phyloP scores from a whole-genome alignment of 495 filamentous ascomycete species.

The Penicillium desertorum region DNA sequence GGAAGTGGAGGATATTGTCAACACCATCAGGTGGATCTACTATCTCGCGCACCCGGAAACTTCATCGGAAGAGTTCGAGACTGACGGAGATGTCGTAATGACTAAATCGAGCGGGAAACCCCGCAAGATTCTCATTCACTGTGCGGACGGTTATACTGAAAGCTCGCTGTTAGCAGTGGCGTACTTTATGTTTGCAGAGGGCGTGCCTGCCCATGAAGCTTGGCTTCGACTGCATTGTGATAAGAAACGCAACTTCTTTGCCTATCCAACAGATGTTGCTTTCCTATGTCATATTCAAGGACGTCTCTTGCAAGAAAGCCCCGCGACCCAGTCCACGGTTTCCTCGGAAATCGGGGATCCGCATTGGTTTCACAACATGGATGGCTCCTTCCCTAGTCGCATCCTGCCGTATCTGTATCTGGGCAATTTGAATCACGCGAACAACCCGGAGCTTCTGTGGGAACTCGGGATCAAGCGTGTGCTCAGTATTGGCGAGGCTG shows the following conservation, averaged over 20 bases:
- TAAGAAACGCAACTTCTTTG: constrained; percentile 89
- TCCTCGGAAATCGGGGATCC: constrained; percentile 54
- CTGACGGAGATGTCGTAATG: constrained; percentile 59
- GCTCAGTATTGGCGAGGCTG: constrained; percentile 88
- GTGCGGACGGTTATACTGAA: constrained; percentile 94
- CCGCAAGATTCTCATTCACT: constrained; percentile 82
- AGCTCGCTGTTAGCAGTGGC: constrained; percentile 82
- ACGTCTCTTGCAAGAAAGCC: constrained; percentile 62
- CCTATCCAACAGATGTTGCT: constrained; percentile 85
- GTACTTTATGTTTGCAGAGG: constrained; percentile 88
- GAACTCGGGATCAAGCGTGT: constrained; percentile 83
- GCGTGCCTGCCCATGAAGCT: constrained; percentile 73
- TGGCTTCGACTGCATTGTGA: constrained; percentile 83
- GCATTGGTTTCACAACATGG: constrained; percentile 77
- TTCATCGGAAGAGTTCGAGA: constrained; percentile 46
- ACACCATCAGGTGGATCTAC: constrained; percentile 87
- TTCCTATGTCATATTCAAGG: constrained; percentile 73
- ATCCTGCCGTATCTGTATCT: constrained; percentile 95
- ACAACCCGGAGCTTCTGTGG: constrained; percentile 79
- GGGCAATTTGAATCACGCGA: constrained; percentile 87
- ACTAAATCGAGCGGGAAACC: constrained; percentile 35
- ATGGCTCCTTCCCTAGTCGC: constrained; percentile 86
- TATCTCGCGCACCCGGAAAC: constrained; percentile 63
- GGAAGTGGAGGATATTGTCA: constrained; percentile 79
- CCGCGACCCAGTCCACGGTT: constrained; percentile 27